Evolutionary conservation across 2,329 filamentous ascomycete species (phyloP).

Genomic region (Pseudogymnoascus sp.): DNA sequence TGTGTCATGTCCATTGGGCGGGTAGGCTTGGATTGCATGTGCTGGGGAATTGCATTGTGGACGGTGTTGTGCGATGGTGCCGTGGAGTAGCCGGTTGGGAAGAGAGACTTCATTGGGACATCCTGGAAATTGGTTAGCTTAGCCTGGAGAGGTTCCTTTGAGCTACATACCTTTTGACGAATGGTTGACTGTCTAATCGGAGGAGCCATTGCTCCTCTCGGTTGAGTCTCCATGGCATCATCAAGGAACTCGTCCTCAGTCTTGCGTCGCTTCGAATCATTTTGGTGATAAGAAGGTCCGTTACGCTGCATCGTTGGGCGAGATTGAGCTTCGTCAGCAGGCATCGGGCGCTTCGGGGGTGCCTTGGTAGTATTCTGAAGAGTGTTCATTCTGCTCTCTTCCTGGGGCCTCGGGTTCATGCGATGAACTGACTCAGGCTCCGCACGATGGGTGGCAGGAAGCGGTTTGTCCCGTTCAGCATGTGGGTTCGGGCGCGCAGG

Average conservation of each 20-base stretch:
- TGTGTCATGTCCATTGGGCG: conserved; percentile 80
- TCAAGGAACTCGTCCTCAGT: conserved; percentile 61
- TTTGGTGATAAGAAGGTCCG: conserved; percentile 59
- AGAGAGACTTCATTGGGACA: conserved; percentile 48
- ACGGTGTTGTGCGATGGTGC: conserved; percentile 28
- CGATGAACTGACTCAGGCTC: conserved; percentile 43
- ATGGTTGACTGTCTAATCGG: conserved; percentile 74
- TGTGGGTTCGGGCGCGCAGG: conserved; percentile 47
- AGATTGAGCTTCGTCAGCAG: conserved; percentile 42
- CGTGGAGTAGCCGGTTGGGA: conserved; percentile 51
- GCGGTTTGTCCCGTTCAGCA: conserved; percentile 24
- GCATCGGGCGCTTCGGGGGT: conserved; percentile 62
- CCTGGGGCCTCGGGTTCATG: conserved; percentile 47
- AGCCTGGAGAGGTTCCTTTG: conserved; percentile 37
- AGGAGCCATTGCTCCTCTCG: conserved; percentile 65
- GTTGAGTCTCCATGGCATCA: conserved; percentile 52
- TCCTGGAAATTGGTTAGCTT: conserved; percentile 58
- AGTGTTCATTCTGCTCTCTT: conserved; percentile 55
- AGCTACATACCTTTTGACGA: conserved; percentile 31
- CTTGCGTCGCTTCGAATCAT: conserved; percentile 61
- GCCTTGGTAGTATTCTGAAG: conserved; percentile 61
- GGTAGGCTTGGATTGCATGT: conserved; percentile 49
- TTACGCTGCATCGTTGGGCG: conserved; percentile 43
- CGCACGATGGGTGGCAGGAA: conserved; percentile 22
- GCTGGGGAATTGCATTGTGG: conserved; percentile 62